A percentile compares a stretch with the other conserved stretches of the same genome.
These are phyloP conservation scores for Proliferodiscus dingleyae DNA, from an alignment of 2,329 filamentous ascomycete species.

Conservation along the genomic window DNA sequence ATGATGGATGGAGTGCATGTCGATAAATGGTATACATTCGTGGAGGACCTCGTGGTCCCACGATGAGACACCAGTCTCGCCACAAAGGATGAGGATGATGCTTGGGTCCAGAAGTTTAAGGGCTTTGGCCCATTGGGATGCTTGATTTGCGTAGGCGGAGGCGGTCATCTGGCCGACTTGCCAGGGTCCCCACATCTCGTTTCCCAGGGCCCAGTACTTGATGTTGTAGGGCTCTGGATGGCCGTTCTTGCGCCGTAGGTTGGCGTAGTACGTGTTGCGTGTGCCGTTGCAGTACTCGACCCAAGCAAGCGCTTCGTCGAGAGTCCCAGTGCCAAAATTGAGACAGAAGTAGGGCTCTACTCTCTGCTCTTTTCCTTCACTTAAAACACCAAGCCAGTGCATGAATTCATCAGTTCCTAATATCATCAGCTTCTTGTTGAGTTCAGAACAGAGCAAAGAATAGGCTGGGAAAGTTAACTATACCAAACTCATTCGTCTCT, in stretches of 20 bases:
- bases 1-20: conserved; percentile 65
- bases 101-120: conserved; percentile 55
- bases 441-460: too few relatives aligned
- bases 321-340: conserved; percentile 73
- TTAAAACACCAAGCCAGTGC: conserved; percentile 69
- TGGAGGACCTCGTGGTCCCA: conserved; percentile 63
- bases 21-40: conserved; percentile 54
- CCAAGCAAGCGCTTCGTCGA: conserved; percentile 60
- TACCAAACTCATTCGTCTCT: conserved; percentile 72
- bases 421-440: too few relatives aligned
- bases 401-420: conserved; percentile 79
- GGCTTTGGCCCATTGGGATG: conserved; percentile 54
- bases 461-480: too few relatives aligned
- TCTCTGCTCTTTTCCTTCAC: conserved; percentile 52
- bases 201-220: conserved; percentile 83
- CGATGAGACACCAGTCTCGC: conserved; percentile 53
- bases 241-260: conserved; percentile 71
- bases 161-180: conserved; percentile 54
- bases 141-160: conserved; percentile 51
- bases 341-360: conserved; percentile 76
- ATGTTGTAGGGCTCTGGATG: conserved; percentile 72
- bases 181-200: conserved; percentile 46
- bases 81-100: conserved; percentile 59
- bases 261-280: conserved; percentile 76
- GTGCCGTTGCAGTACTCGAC: conserved; percentile 81